These are phyloP conservation scores for Scedosporium aurantiacum DNA, from an alignment of 2,329 filamentous ascomycete species.

Conservation along the genomic window DNA sequence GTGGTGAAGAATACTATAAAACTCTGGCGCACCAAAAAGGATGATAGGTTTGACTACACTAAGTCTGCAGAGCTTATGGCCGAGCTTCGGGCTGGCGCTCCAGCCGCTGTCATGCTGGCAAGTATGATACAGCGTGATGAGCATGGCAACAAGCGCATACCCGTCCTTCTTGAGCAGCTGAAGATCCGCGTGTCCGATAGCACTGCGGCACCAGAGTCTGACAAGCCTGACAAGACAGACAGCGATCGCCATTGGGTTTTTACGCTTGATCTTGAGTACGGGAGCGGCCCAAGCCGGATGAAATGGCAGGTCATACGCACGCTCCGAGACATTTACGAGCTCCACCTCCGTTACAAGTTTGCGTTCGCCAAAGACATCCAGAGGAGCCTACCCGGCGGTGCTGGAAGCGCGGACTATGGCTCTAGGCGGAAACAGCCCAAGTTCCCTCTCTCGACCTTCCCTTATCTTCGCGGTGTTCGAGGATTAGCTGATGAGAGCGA, in stretches of 20 bases:
- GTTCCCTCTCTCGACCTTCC: slow-evolving; percentile 82
- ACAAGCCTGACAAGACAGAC: slow-evolving; percentile 13
- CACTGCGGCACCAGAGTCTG: slow-evolving; percentile 51
- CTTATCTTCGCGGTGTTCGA: slow-evolving; percentile 73
- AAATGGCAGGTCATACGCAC: slow-evolving; percentile 87
- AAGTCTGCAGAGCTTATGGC: slow-evolving; percentile 97
- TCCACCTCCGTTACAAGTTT: slow-evolving; percentile 89
- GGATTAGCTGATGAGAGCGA: slow-evolving; percentile 71
- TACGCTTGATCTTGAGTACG: slow-evolving; percentile 88
- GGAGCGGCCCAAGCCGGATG: slow-evolving; percentile 91
- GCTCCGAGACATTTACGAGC: slow-evolving; percentile 78
- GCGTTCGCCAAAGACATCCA: slow-evolving; percentile 60
- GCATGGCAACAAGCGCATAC: slow-evolving; percentile 88
- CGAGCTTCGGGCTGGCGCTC: slow-evolving; percentile 82
- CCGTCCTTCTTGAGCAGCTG: slow-evolving; percentile 87
- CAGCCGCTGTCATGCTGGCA: slow-evolving; percentile 85
- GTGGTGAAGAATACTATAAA: slow-evolving; percentile 86
- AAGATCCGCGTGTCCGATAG: slow-evolving; percentile 82
- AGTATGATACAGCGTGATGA: slow-evolving; percentile 98
- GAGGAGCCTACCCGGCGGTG: slow-evolving; percentile 54
- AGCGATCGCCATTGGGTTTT: slow-evolving; percentile 71
- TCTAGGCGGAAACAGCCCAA: slow-evolving; percentile 64
- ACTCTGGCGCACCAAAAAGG: slow-evolving; percentile 66
- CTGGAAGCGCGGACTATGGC: slow-evolving; percentile 30
- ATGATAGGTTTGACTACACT: slow-evolving; percentile 81